Evolutionary conservation across 208 protist species (phyloP).

Genomic region (Phytomonas sp.): DNA sequence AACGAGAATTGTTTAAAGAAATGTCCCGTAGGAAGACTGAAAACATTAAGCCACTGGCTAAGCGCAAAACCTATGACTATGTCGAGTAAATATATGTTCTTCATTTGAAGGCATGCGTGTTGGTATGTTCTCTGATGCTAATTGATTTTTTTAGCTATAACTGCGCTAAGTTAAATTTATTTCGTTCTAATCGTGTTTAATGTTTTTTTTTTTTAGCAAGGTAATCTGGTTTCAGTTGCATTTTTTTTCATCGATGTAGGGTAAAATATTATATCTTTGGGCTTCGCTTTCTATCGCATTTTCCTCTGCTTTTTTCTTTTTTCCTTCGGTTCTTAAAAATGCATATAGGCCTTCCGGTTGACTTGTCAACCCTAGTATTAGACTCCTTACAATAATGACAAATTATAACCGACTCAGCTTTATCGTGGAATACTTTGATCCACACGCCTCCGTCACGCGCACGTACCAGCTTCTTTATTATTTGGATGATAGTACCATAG

Average conservation of each 20-base stretch:
- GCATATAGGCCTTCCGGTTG: not conserved
- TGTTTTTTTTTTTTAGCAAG: not conserved
- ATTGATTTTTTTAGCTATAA: constrained; percentile 2
- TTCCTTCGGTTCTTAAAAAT: not conserved
- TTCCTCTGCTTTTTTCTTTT: not conserved
- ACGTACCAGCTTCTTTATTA: constrained; percentile 91
- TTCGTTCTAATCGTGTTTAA: not conserved
- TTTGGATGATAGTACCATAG: constrained; percentile 84
- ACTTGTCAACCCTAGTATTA: constrained; percentile 1
- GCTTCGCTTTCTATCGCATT: not conserved
- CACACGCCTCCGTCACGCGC: constrained; percentile 78
- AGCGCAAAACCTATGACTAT: constrained; percentile 81
- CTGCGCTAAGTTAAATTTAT: not conserved
- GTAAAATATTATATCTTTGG: not conserved
- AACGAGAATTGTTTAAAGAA: constrained; percentile 81
- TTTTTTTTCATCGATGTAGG: not conserved
- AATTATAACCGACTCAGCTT: constrained; percentile 58
- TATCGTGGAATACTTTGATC: constrained; percentile 87
- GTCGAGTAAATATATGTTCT: constrained; percentile 45
- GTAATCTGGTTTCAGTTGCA: not conserved
- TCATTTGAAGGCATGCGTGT: not conserved
- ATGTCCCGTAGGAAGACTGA: constrained; percentile 70
- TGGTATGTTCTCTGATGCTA: not conserved
- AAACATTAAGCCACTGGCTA: constrained; percentile 75
- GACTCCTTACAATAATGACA: constrained; percentile 23